Evolutionary conservation across 768 basidiomycete genomes (phyloP).

Genomic region (Hortiboletus campestris): DNA sequence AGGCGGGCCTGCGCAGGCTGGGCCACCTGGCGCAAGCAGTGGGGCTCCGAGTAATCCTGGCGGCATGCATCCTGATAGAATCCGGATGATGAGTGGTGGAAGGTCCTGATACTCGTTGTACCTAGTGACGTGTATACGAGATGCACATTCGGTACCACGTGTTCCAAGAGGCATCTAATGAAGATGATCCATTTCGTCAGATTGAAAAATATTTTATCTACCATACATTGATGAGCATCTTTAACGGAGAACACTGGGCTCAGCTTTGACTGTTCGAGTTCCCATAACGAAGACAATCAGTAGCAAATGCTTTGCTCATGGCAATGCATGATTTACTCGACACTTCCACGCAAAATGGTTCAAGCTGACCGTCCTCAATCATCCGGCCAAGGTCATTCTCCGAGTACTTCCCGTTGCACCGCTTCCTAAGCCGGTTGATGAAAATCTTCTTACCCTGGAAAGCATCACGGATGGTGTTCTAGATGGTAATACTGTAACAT

Average conservation of each 20-base stretch:
- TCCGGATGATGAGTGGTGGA: constrained; percentile 67
- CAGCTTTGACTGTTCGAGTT: neutral
- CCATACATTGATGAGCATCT: neutral
- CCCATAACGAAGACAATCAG: constrained; percentile 16
- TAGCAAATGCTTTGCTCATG: constrained; percentile 25
- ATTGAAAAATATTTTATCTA: neutral
- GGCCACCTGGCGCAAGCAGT: constrained; percentile 37
- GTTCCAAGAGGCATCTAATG: neutral
- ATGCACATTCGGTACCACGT: neutral
- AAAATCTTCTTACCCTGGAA: constrained; percentile 33
- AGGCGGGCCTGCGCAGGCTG: constrained; percentile 40
- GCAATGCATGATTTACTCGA: constrained; percentile 20
- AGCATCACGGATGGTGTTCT: neutral
- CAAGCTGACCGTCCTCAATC: constrained; percentile 42
- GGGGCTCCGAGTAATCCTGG: constrained; percentile 37
- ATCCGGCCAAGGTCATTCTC: constrained; percentile 35
- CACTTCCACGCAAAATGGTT: constrained; percentile 45
- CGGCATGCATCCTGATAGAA: constrained; percentile 82
- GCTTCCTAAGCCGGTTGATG: constrained; percentile 35
- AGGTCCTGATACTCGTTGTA: constrained; percentile 2
- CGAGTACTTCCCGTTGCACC: constrained; percentile 32
- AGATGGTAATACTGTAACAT: neutral
- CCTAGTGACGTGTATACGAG: neutral
- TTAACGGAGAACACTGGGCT: neutral
- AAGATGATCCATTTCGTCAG: neutral